Evolutionary conservation across 306 rosid genomes (phyloP).

Genomic region (Glycine soja): DNA sequence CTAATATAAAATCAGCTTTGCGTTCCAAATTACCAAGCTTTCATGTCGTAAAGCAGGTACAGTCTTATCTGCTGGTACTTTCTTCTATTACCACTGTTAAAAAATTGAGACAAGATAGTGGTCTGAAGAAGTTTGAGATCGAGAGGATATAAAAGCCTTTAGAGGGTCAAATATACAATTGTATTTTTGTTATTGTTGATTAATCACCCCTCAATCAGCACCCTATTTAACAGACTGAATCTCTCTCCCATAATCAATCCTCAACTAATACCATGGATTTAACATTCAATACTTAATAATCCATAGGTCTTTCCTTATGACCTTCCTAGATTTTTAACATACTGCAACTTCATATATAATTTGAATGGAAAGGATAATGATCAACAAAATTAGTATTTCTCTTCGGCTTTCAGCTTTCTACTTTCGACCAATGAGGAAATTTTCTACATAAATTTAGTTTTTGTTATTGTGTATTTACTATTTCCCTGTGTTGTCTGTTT

Average conservation of each 20-base stretch:
- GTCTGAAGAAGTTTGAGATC: constrained; percentile 5
- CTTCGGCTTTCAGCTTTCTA: constrained; percentile 28
- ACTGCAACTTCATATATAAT: constrained; percentile 16
- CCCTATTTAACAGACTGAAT: not conserved
- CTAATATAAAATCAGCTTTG: constrained; percentile 69
- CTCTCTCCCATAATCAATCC: constrained; percentile 10
- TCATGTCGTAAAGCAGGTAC: constrained; percentile 68
- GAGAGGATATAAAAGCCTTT: constrained; percentile 1
- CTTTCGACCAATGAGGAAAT: constrained; percentile 17
- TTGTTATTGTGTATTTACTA: not conserved
- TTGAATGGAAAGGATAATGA: not conserved
- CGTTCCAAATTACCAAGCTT: constrained; percentile 73
- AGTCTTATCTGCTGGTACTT: constrained; percentile 40
- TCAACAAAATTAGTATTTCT: not conserved
- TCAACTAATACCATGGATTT: constrained; percentile 18
- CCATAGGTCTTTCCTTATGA: constrained; percentile 3
- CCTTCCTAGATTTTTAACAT: constrained; percentile 23
- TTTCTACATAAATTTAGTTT: constrained; percentile 22
- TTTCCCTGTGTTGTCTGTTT: constrained; percentile 32
- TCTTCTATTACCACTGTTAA: constrained; percentile 17
- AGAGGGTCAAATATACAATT: not conserved
- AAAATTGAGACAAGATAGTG: constrained; percentile 13
- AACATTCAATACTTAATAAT: not conserved
- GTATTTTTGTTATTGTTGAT: not conserved
- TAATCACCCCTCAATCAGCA: constrained; percentile 20